Conservation (phyloP, 2,329 filamentous ascomycete genomes). For the Metarhizium anisopliae region DNA sequence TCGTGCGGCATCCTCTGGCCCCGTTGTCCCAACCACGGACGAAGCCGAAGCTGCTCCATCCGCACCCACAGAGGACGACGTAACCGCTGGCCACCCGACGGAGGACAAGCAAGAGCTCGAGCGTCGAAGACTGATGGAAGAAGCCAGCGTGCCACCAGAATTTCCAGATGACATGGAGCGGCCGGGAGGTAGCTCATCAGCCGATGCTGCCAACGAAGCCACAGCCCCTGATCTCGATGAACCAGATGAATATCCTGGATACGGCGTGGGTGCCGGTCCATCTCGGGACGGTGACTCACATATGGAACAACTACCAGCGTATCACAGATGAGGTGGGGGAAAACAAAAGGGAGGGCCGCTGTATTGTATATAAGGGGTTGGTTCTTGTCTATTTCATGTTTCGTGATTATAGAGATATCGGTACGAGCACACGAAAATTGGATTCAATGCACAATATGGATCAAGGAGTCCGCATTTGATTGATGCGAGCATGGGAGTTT, state of each 20-base stretch:
- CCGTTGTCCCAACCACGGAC: slow-evolving; percentile 2
- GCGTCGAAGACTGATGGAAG: slow-evolving; percentile 50
- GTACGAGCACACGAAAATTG: background rate
- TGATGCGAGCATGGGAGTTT: background rate
- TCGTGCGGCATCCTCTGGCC: slow-evolving; percentile 9
- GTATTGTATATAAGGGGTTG: background rate
- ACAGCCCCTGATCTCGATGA: slow-evolving; percentile 51
- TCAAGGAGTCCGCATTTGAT: background rate
- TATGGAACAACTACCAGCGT: slow-evolving; percentile 29
- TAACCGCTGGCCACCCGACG: slow-evolving; percentile 17
- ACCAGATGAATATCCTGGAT: slow-evolving; percentile 32
- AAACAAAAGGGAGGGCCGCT: background rate
- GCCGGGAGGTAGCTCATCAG: slow-evolving; percentile 20
- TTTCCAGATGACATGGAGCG: slow-evolving; percentile 44
- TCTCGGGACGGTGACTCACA: slow-evolving; percentile 7
- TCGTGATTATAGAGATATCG: background rate
- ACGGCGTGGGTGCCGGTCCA: slow-evolving; percentile 17
- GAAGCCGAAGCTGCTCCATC: slow-evolving; percentile 22
- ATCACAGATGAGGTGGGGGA: slow-evolving; percentile 23
- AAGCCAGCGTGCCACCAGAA: slow-evolving; percentile 55
- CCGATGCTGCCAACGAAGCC: slow-evolving; percentile 25
- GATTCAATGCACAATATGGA: background rate
- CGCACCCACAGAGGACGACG: slow-evolving; percentile 37
- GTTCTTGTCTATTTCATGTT: background rate
- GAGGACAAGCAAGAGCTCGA: slow-evolving; percentile 81